These are phyloP conservation scores for Elsinoe batatas DNA, from an alignment of 2,329 filamentous ascomycete genomes.

Conservation along the genomic window DNA sequence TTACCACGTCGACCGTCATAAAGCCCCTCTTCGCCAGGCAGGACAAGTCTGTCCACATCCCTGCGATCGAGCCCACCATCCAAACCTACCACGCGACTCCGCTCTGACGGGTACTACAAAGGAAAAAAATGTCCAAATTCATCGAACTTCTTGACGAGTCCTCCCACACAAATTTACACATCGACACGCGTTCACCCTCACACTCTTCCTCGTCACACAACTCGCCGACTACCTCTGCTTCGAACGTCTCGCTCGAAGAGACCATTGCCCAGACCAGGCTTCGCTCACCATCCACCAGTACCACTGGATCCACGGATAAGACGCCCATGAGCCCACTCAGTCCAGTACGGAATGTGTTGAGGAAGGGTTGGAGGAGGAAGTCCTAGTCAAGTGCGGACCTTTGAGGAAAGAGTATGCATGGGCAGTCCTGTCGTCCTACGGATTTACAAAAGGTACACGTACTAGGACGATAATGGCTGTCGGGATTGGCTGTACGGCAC, in stretches of 20 bases:
- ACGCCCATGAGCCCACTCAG: background rate
- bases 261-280: constrained; percentile 15
- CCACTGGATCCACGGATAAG: background rate
- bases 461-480: background rate
- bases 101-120: too few relatives aligned
- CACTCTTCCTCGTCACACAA: background rate
- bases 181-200: background rate
- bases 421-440: background rate
- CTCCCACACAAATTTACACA: background rate
- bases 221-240: background rate
- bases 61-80: background rate
- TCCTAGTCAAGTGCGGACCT: background rate
- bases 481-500: background rate
- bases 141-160: constrained; percentile 15
- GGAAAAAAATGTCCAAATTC: constrained; percentile 15
- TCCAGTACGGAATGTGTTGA: background rate
- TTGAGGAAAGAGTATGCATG: background rate
- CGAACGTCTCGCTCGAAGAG: constrained; percentile 16
- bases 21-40: background rate
- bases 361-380: background rate
- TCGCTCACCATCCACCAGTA: constrained; percentile 12
- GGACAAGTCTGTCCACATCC: background rate
- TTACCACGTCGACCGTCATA: background rate
- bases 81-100: background rate
- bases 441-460: background rate